Base-by-base conservation (phyloP, 768 basidiomycete species). In the Termitomyces sp. region DNA sequence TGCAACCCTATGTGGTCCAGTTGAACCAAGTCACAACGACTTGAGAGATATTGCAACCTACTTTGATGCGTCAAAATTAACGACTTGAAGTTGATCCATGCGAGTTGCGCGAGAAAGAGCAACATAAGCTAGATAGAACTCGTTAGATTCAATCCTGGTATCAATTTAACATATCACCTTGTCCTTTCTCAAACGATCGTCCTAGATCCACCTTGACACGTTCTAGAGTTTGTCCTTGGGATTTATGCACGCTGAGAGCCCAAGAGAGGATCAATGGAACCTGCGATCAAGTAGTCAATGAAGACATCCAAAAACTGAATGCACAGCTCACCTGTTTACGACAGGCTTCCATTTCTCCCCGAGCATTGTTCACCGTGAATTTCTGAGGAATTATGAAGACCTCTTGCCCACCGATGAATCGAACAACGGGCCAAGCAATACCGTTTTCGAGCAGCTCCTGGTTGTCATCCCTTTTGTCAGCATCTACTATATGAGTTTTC, bases 231-330 rank as follows among this genome's bases (percentile, higher is more conserved):
- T 94, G 92, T 0, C 94, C 94, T 68, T 96, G 94, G 5, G 87
- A 88, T 68, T 95, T 95, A 73, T 95, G 92, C 30, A 95, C 86
- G 53, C 87, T 88, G 68, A 95, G 77, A 0, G 93, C 92, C 89
- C 92, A 95, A 0, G 93, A 86, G 13, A 93, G 79, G 49, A 91
- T 89, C 6, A 95, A 70, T 0, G 90, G 89, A 1, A 92, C 64
- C 85, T 89, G 61, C 36, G 33, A 33, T 24, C 39, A n/a, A 39
- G 24, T 15, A 58, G 15, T 6, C 12, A 2, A 49, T 36, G 2
- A 11, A 5, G 41, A 27, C 12, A 16, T 16, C 5, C 3, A 31
- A 20, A 31, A 20, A 27, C 6, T 1, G 9, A 24, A 20, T 6
- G 8, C 37, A 57, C 48, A 6, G 36, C 44, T 51, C 20, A 86